Evolutionary conservation across 1,139 yeast species (phyloP), one percentile per base, ranked within the genome.

Genomic region (Lizanozyma gosingica): DNA sequence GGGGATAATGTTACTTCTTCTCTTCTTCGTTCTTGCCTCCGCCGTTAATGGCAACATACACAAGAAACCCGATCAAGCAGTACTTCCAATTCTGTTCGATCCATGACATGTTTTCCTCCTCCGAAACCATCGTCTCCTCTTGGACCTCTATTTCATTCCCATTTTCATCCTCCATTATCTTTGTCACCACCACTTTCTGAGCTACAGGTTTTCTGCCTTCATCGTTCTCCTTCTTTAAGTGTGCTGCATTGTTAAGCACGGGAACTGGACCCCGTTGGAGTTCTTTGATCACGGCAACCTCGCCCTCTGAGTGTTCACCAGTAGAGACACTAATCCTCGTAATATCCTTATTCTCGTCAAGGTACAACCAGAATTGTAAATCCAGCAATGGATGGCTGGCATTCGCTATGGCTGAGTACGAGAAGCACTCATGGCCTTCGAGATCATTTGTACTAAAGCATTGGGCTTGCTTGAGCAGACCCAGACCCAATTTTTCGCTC

Each of bases 81-180:
- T 67, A 69, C 54, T 65, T 54, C 75, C 75, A 70, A 50, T 70
- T 63, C 54, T 63, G 63, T 47, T 69, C 73, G 15, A 70, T 54
- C 64, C 66, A 70, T 3, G 71, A 62, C 37, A 67, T 57, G 16
- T 57, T 54, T 41, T 63, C 68, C 11, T 50, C 55, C 27, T 54
- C 65, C 9, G 53, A 56, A 40, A 53, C 57, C 39, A 18, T 34
- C 39, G 36, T 34, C 37, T 34, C 35, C 32, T 16, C 38, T 16
- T 38, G 47, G 38, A 45, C 53, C n/a, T 53, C 45, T 40, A 47
- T 56, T 44, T 56, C 53, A 44, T 59, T 22, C 11, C 29, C 63
- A 8, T 49, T 54, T 36, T 54, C 58, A 16, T 45, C 53, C 37
- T 54, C 59, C 2, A 52, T 48, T 33, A 3, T 59, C 46, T 11